Base-by-base conservation (phyloP, 78 protist genomes). In the Goniomonas avonlea region DNA sequence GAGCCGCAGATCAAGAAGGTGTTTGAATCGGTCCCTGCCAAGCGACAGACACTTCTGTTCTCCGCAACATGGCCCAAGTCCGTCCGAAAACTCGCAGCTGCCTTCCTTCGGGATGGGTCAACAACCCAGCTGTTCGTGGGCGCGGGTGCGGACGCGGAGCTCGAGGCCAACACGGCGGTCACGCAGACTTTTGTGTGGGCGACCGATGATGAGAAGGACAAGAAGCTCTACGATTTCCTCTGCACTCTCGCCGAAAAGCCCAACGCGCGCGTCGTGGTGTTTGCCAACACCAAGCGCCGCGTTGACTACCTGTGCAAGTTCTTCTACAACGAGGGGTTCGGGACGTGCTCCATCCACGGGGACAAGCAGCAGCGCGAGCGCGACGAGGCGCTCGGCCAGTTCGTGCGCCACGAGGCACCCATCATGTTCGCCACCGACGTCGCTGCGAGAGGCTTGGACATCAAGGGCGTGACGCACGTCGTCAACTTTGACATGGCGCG, bases 361-460 rank as follows among this genome's bases (percentile, higher is more conserved):
- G 83, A 79, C 77, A 68, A 70, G 79, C 66, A 8, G 61, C 83
- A 79, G 73, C 39, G 17, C 20, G 83, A 79, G 29, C 74, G 83
- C 61, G 83, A 79, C 41, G 9, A 27, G 4, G 75, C 83, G 2
- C 61, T 79, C 32, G 39, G 27, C 0, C 2, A 9, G 25, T 79
- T 79, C n/a, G 61, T 40, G 39, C 34, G 27, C 23, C 18, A 58
- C 34, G 21, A 37, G 34, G 0, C 34, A 7, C 83, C 75, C 2
- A 65, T 78, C 25, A 41, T 79, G 77, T 7, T 65, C 3, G 96
- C 98, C 20, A 92, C 98, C 3, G 98, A 94, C 50, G 98, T 94
- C 15, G 96, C 96, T 1, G 96, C 95, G 17, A 85, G 98, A 4
- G 98, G 98, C 1, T 61, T 94, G 15, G 96, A 94, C 83, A 86